phyloP scores from a whole-genome alignment of 192 early-diverging fungal species.

The Coemansia umbellata region DNA sequence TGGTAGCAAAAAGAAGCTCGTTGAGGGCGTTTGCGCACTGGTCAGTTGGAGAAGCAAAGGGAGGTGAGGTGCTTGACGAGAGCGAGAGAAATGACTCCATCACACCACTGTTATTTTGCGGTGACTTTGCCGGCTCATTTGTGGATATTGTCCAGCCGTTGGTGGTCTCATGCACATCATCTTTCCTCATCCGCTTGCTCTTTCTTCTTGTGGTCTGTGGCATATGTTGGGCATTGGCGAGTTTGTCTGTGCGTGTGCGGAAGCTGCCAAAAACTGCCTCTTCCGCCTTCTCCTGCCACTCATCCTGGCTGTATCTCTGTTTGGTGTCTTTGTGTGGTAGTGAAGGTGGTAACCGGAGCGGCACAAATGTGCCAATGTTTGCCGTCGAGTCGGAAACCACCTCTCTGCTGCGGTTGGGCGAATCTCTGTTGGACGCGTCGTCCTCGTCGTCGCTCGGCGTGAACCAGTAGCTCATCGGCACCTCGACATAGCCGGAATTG shows the following conservation, averaged over 20 bases:
- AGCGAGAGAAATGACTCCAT: neutral
- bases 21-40: conserved; percentile 29
- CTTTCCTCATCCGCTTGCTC: neutral
- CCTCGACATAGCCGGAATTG: neutral
- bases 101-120: neutral
- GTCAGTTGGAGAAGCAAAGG: neutral
- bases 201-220: neutral
- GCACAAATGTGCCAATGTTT: conserved; percentile 1
- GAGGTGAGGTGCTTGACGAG: neutral
- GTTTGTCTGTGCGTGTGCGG: neutral
- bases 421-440: neutral
- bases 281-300: conserved; percentile 25
- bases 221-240: neutral
- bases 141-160: neutral
- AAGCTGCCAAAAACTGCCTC: conserved; percentile 37
- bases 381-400: no score
- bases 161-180: neutral
- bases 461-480: conserved; percentile 43
- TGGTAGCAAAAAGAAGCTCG: conserved; percentile 43
- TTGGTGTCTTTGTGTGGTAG: neutral
- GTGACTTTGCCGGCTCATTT: neutral
- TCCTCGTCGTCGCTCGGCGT: conserved; percentile 14
- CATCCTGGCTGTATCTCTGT: conserved; percentile 23
- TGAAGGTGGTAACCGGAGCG: conserved; percentile 14
- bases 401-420: neutral